Conservation (phyloP, 2,329 filamentous ascomycete genomes). For the Aureobasidium pullulans region DNA sequence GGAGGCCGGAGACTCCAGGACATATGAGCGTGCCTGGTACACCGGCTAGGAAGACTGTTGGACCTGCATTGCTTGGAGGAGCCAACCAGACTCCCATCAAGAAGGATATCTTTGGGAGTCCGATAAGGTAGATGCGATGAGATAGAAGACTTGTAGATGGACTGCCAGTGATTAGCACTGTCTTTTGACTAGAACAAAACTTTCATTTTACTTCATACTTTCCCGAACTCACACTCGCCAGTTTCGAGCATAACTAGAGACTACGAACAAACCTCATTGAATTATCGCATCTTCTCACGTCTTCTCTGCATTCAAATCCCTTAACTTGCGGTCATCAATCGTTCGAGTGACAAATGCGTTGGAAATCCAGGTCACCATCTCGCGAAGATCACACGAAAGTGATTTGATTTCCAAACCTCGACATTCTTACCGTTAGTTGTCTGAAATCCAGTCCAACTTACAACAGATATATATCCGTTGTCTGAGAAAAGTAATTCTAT, state of each 20-base stretch:
- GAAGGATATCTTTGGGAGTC: constrained; percentile 27
- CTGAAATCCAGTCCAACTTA: no score
- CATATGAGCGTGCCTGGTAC: constrained; percentile 25
- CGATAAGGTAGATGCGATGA: constrained; percentile 21
- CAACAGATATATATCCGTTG: no score
- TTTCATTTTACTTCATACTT: neutral
- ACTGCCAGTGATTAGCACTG: neutral
- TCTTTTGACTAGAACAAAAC: neutral
- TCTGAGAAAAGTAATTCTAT: neutral
- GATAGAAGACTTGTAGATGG: neutral
- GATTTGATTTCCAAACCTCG: no score
- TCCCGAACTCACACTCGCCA: neutral
- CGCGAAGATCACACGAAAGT: no score
- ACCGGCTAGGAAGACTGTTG: constrained; percentile 20
- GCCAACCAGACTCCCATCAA: constrained; percentile 20
- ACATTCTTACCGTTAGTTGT: no score
- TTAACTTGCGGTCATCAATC: no score
- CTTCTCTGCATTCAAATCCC: no score
- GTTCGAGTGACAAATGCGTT: no score
- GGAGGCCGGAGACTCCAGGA: constrained; percentile 21
- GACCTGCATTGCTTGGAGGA: constrained; percentile 17
- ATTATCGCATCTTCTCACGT: no score
- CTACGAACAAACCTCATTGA: no score
- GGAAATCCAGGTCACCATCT: no score
- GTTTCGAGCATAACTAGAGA: no score